Percentiles rank a stretch among this genome's conserved stretches.
phyloP scores from a whole-genome alignment of 2,329 filamentous ascomycete species.

The Stagonosporopsis chrysanthemi region DNA sequence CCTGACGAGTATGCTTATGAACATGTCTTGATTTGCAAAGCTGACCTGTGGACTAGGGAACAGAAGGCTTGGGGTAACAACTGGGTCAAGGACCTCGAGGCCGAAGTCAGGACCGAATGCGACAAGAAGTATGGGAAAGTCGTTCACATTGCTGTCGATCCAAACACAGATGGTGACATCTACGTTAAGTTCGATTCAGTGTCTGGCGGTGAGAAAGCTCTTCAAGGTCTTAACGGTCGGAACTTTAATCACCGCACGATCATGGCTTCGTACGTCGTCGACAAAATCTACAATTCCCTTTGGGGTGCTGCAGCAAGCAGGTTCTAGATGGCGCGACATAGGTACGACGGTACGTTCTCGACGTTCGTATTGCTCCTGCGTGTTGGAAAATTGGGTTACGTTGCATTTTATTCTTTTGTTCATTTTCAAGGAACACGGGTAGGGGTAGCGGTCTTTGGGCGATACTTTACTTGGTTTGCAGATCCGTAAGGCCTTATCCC shows the following conservation, averaged over 20 bases:
- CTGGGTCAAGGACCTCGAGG: conserved; percentile 94
- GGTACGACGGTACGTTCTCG: conserved; percentile 26
- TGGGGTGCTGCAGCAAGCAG: conserved; percentile 53
- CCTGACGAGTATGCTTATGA: conserved; percentile 75
- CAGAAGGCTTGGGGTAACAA: conserved; percentile 32
- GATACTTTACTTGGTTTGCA: conserved; percentile 15
- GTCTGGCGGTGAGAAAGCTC: conserved; percentile 93
- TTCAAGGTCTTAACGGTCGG: conserved; percentile 95
- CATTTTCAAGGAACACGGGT: conserved; percentile 1
- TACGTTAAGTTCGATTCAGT: conserved; percentile 99
- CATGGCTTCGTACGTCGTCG: conserved; percentile 93
- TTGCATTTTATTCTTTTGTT: conserved; percentile 3
- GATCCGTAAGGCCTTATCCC: background rate
- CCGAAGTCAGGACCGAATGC: conserved; percentile 91
- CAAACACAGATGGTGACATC: conserved; percentile 93
- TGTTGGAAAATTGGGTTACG: conserved; percentile 11
- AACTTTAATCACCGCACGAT: conserved; percentile 95
- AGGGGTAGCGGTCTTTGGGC: background rate
- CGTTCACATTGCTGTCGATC: conserved; percentile 94
- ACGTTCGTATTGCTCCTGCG: conserved; percentile 11
- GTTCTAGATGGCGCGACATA: conserved; percentile 24
- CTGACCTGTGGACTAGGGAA: conserved; percentile 38
- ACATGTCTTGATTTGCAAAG: background rate
- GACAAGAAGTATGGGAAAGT: conserved; percentile 96
- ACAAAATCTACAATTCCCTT: conserved; percentile 97